Base-by-base conservation (phyloP, 2,329 filamentous ascomycete species). In the Cercospora sojina region DNA sequence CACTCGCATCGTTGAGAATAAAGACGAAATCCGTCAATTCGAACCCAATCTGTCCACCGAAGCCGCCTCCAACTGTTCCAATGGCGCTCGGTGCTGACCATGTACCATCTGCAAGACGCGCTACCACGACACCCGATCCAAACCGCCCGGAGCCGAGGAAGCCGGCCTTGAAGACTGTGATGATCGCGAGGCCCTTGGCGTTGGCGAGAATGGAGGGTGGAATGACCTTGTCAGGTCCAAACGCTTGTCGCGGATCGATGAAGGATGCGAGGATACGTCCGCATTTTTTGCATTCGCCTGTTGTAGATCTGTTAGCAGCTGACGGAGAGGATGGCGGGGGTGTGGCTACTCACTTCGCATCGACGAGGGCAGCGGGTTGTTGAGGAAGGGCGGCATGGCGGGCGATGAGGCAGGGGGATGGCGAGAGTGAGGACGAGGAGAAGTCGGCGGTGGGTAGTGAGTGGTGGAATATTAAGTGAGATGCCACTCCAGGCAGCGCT, bases 211-310 rank as follows among this genome's bases (percentile, higher is more conserved):
- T 86, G 61, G 90, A 87, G 7, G 94, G 93, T 59, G 95, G 95
- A 74, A 99, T 99, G 78, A 99, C 89, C 80, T 98, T 98, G 80
- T 98, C 95, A 64, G 95, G 94, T 5, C 94, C 93, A 79, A 98
- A 97, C 20, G 94, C 83, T 83, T 98, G 94, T 77, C 89, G 87
- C 20, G 95, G 95, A 78, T 98, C 95, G 78, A 98, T 87, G 79
- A 99, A 99, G 12, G 93, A 96, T 55, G 91, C 87, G 73, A 99
- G 87, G 76, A 98, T 98, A 84, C 96, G 97, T 77, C 91, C 91
- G 78, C 93, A 95, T 82, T 99, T 99, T 80, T 91, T 95, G 83
- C 95, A 98, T 83, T 99, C 95, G 83, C 92, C 94, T 97, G 80
- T 13, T 20, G 29, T 16, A 7, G 16, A 35, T 23, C 20, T 51